A percentile compares a stretch with the other conserved stretches of the same genome.
Evolutionary conservation across 495 filamentous ascomycete genomes (phyloP).

Genomic region (Hypoxylon fuscum): DNA sequence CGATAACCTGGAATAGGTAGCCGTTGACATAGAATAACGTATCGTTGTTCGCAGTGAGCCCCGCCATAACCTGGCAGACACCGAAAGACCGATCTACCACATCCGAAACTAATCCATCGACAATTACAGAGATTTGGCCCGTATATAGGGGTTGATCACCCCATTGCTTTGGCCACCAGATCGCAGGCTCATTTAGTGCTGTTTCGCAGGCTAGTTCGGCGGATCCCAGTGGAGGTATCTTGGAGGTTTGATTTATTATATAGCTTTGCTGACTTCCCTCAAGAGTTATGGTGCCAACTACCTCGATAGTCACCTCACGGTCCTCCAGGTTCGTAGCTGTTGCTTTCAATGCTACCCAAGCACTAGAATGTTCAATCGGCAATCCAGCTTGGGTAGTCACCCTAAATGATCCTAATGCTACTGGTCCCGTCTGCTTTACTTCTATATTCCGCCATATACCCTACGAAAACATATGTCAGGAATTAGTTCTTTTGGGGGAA

Average conservation of each 20-base stretch:
- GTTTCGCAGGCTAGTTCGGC: conserved; percentile 51
- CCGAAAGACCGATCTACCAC: conserved; percentile 55
- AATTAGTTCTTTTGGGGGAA: neutral
- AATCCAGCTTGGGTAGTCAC: conserved; percentile 57
- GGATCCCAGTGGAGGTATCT: conserved; percentile 48
- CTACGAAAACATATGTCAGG: neutral
- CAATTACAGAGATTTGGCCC: conserved; percentile 48
- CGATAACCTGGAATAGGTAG: conserved; percentile 65
- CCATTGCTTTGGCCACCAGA: conserved; percentile 63
- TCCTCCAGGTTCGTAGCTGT: conserved; percentile 61
- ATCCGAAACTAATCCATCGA: conserved; percentile 56
- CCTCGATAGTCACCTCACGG: conserved; percentile 43
- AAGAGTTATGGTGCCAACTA: conserved; percentile 50
- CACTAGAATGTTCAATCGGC: conserved; percentile 43
- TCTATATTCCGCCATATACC: conserved; percentile 72
- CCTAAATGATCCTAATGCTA: conserved; percentile 59
- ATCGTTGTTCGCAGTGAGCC: conserved; percentile 63
- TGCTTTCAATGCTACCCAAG: conserved; percentile 55
- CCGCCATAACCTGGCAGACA: conserved; percentile 62
- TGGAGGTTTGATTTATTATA: conserved; percentile 45
- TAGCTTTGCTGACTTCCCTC: conserved; percentile 35
- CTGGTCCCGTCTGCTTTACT: conserved; percentile 64
- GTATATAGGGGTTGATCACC: conserved; percentile 57
- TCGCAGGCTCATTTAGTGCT: conserved; percentile 47
- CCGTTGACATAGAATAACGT: conserved; percentile 65